Percentiles rank a stretch among this genome's conserved stretches.
Evolutionary conservation across 164 flowering plant species (phyloP).

Genomic region (Stephania yunnanensis): DNA sequence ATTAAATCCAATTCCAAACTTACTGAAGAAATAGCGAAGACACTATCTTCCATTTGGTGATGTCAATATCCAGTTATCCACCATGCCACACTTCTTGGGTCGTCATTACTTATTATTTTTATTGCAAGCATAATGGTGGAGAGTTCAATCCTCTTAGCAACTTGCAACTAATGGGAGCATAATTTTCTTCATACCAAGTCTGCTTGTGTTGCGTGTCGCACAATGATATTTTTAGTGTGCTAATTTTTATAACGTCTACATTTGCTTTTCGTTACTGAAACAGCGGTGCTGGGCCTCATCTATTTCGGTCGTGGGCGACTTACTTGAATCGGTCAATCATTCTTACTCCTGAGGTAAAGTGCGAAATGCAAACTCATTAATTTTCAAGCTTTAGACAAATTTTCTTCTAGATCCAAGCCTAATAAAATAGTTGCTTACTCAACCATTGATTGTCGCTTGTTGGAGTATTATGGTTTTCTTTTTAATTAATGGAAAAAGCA

Average conservation of each 20-base stretch:
- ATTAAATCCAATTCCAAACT: not conserved
- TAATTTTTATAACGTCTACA: constrained; percentile 1
- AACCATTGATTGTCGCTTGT: not conserved
- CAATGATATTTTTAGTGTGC: not conserved
- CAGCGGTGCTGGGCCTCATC: constrained; percentile 98
- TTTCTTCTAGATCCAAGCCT: not conserved
- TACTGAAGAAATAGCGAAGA: not conserved
- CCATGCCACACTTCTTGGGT: not conserved
- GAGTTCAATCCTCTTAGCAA: not conserved
- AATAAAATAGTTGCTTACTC: not conserved
- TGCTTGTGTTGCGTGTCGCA: not conserved
- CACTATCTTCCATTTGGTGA: not conserved
- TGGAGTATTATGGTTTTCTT: not conserved
- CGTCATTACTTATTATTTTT: not conserved
- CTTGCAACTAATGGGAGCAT: not conserved
- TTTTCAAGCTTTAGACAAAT: not conserved
- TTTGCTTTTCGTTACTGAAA: constrained; percentile 9
- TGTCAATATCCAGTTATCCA: not conserved
- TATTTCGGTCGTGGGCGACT: constrained; percentile 86
- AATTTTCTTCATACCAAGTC: not conserved
- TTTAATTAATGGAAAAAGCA: not conserved
- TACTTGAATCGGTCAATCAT: constrained; percentile 84
- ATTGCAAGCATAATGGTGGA: not conserved
- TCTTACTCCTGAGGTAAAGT: constrained; percentile 87
- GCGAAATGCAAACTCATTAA: not conserved